phyloP scores from a whole-genome alignment of 768 basidiomycete genomes.

The Russula lepida region DNA sequence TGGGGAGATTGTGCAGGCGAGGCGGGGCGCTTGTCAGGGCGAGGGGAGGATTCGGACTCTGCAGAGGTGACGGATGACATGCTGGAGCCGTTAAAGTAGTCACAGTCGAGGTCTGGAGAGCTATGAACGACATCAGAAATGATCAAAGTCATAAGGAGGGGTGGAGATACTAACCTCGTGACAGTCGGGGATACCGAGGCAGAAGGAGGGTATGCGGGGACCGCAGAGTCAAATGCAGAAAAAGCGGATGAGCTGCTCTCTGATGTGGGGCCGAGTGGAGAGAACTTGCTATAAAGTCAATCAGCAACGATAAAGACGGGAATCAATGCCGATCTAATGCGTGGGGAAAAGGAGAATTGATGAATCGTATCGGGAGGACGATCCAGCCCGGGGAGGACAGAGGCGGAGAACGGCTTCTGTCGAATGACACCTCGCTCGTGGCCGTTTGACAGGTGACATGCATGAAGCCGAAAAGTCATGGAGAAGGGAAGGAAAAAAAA shows the following conservation, averaged over 20 bases:
- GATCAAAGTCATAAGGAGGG: constrained; percentile 1
- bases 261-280: constrained; percentile 8
- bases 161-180: constrained; percentile 15
- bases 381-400: constrained; percentile 5
- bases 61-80: constrained; percentile 76
- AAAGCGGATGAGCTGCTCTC: constrained; percentile 11
- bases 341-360: constrained; percentile 14
- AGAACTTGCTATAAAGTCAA: constrained; percentile 23
- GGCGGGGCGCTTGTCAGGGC: constrained; percentile 50
- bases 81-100: constrained; percentile 46
- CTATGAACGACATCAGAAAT: constrained; percentile 12
- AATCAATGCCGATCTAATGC: constrained; percentile 16
- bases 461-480: neutral
- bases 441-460: constrained; percentile 19
- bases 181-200: constrained; percentile 21
- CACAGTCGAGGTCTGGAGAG: constrained; percentile 40
- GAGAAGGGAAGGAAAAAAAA: neutral
- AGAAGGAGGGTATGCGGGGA: constrained; percentile 12
- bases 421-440: constrained; percentile 15
- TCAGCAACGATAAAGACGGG: constrained; percentile 16
- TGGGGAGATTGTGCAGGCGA: constrained; percentile 38
- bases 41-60: constrained; percentile 54
- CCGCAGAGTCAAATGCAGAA: constrained; percentile 11
- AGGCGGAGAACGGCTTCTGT: constrained; percentile 3
- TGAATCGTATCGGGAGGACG: constrained; percentile 14